Percentiles rank a stretch among this genome's conserved stretches.
Evolutionary conservation across 108 stramenopile genomes (phyloP).

Genomic region (Nitzschia sp.): DNA sequence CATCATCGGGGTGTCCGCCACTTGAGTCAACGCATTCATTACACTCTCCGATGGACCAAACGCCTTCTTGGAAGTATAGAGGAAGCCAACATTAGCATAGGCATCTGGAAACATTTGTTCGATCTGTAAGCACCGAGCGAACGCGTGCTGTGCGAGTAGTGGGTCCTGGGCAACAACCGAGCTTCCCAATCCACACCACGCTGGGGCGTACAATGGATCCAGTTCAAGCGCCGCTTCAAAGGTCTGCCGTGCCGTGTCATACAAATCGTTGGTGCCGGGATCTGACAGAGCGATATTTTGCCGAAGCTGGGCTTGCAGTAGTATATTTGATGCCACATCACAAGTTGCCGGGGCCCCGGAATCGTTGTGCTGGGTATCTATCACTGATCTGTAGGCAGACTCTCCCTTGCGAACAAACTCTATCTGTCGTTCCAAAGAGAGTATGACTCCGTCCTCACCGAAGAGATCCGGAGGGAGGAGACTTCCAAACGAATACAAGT

Average conservation of each 20-base stretch:
- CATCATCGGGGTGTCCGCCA: constrained; percentile 78
- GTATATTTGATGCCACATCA: constrained; percentile 62
- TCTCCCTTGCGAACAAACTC: constrained; percentile 54
- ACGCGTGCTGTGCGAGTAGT: constrained; percentile 70
- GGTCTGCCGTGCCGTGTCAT: constrained; percentile 25
- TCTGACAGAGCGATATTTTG: constrained; percentile 24
- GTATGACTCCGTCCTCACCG: constrained; percentile 5
- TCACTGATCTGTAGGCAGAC: constrained; percentile 36
- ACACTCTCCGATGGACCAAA: constrained; percentile 39
- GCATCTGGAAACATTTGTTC: constrained; percentile 60
- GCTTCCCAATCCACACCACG: constrained; percentile 78
- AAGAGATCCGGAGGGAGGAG: constrained; percentile 60
- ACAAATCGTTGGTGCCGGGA: constrained; percentile 21
- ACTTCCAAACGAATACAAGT: constrained; percentile 68
- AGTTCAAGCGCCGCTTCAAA: constrained; percentile 38
- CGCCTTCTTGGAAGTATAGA: constrained; percentile 50
- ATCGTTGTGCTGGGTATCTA: background rate
- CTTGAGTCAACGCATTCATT: constrained; percentile 65
- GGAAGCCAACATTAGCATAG: constrained; percentile 67
- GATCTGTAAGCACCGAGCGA: constrained; percentile 58
- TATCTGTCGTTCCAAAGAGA: constrained; percentile 21
- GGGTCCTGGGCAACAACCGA: constrained; percentile 52
- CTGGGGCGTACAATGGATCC: constrained; percentile 47
- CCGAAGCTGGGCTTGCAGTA: constrained; percentile 61
- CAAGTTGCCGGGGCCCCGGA: constrained; percentile 37